Percentiles rank a stretch among this genome's conserved stretches.
Evolutionary conservation across 2,329 filamentous ascomycete genomes (phyloP).

Genomic region (Fusarium sambucinum): DNA sequence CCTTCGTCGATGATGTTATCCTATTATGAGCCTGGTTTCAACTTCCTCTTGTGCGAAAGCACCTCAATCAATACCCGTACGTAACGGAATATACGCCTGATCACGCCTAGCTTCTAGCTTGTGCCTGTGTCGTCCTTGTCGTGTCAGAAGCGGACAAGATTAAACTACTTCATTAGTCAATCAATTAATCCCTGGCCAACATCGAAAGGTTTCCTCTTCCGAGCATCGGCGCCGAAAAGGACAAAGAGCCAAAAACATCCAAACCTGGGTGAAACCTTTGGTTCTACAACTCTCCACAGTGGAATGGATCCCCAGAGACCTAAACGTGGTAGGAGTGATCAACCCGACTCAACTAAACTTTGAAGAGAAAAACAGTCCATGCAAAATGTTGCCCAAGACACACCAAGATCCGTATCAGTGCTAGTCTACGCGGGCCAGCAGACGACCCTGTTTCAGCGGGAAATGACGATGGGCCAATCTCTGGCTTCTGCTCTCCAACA

Average conservation of each 20-base stretch:
- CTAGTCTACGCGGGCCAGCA: conserved; percentile 39
- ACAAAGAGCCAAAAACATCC: not conserved
- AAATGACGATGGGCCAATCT: conserved; percentile 49
- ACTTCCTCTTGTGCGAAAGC: not conserved
- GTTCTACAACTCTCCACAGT: not conserved
- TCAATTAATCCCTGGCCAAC: not conserved
- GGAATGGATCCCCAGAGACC: conserved; percentile 22
- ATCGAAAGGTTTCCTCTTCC: conserved; percentile 2
- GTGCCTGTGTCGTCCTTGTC: not conserved
- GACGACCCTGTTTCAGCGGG: conserved; percentile 49
- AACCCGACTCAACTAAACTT: conserved; percentile 20
- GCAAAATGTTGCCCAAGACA: conserved; percentile 15
- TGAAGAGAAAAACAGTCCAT: conserved; percentile 1
- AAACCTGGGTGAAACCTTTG: conserved; percentile 5
- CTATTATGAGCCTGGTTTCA: not conserved
- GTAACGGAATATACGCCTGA: conserved; percentile 10
- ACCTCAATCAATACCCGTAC: conserved; percentile 4
- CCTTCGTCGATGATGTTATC: not conserved
- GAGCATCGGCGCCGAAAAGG: not conserved
- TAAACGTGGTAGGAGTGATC: conserved; percentile 26
- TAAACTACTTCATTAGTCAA: conserved; percentile 15
- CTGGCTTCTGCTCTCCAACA: conserved; percentile 31
- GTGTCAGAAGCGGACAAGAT: conserved; percentile 16
- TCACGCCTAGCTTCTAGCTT: conserved; percentile 3
- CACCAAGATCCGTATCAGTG: conserved; percentile 24